Base-by-base conservation (phyloP, 2,329 filamentous ascomycete species). In the Pyrenophora teres region DNA sequence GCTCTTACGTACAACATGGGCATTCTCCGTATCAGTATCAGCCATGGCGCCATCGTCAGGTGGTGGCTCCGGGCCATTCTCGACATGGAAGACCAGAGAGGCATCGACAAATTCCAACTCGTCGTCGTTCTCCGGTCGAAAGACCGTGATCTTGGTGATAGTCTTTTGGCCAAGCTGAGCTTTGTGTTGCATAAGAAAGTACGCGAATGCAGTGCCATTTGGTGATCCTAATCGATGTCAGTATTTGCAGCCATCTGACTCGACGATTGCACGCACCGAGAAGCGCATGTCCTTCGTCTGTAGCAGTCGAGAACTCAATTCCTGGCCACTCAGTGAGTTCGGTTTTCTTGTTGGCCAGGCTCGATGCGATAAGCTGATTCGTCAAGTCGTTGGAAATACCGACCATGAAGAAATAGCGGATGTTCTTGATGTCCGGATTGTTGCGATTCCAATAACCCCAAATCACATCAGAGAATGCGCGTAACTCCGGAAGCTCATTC, bases 131-230 rank as follows among this genome's bases (percentile, higher is more conserved):
- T 48, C 49, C 2, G 49, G 49, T 13, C 47, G 44, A 18, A 65
- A 56, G 0, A 62, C 40, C 5, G 56, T 60, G 6, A 63, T 40
- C 25, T 53, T 58, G 0, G 45, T 42, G 3, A 65, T 57, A 6
- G 40, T 58, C 52, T 64, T 65, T 2, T 38, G 36, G 0, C 62
- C 64, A 2, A 67, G 40, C 32, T 61, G 44, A 0, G 36, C 43
- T 38, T 67, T 65, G 32, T 60, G 59, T 41, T 59, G 56, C 25
- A 65, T 50, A 1, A 67, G 41, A 5, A 65, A 64, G 33, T 60
- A 67, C 3, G 60, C 64, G 44, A 67, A 65, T 0, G 52, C 51
- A 1, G 57, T 59, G 9, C 57, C 62, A 27, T 65, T 65, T 1
- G 51, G 59, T 7, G 57, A 60, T 3, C 54, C 60, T 62, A 9